Conservation (phyloP, 306 rosid species). For the Cucurbita ficifolia region DNA sequence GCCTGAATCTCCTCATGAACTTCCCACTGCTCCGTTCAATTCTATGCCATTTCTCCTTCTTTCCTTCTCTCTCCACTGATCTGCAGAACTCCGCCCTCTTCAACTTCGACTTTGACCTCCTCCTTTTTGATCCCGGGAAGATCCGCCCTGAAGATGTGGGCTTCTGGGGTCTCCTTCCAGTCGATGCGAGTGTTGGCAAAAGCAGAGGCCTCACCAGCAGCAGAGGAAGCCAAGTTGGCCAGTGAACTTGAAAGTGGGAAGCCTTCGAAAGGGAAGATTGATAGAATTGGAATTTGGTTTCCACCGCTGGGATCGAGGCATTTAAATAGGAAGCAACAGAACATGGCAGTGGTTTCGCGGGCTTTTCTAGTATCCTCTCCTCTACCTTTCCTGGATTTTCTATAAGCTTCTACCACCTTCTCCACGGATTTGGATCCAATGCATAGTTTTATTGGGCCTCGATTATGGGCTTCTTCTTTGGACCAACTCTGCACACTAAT, state of each 20-base stretch:
- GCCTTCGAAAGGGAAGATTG: slow-evolving; percentile 4
- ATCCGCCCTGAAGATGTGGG: slow-evolving; percentile 26
- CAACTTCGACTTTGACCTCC: slow-evolving; percentile 22
- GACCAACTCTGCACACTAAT: too few species aligned
- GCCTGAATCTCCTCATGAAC: slow-evolving; percentile 23
- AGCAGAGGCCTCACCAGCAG: slow-evolving; percentile 14
- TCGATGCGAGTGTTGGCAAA: slow-evolving; percentile 20
- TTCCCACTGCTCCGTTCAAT: slow-evolving; percentile 24
- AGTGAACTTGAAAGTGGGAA: neutral
- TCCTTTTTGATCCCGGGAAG: slow-evolving; percentile 23
- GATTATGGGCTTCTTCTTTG: too few species aligned
- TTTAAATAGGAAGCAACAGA: neutral
- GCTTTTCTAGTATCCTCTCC: neutral
- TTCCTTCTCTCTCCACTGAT: slow-evolving; percentile 19
- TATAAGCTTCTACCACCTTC: neutral
- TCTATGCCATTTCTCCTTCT: slow-evolving; percentile 28
- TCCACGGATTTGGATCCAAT: neutral
- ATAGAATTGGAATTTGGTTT: neutral
- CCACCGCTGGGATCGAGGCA: neutral
- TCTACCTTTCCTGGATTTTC: neutral
- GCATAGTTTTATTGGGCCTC: too few species aligned
- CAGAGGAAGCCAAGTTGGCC: slow-evolving; percentile 3
- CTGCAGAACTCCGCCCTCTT: slow-evolving; percentile 16
- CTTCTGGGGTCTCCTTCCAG: slow-evolving; percentile 28
- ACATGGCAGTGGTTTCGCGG: neutral